Conservation (phyloP, 345 rosid species). For the Kernera saxatilis region DNA sequence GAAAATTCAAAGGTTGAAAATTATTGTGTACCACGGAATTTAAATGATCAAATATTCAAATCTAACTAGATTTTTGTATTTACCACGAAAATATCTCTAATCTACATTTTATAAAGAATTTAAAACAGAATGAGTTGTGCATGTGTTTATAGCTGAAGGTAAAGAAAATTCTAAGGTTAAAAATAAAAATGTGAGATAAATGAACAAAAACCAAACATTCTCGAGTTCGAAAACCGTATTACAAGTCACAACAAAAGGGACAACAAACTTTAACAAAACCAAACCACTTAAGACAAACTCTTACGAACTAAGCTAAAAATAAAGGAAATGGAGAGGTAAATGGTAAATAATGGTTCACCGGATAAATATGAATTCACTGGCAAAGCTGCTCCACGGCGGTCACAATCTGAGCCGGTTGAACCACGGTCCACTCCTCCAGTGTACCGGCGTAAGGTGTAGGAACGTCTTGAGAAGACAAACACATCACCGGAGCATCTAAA, state of each 20-base stretch:
- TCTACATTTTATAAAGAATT: not conserved
- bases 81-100: not conserved
- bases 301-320: not conserved
- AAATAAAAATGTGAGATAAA: not conserved
- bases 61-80: not conserved
- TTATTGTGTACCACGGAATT: not conserved
- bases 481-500: slow-evolving; percentile 86
- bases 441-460: slow-evolving; percentile 93
- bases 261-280: slow-evolving; percentile 5
- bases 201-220: not conserved
- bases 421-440: slow-evolving; percentile 86
- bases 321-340: not conserved
- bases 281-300: slow-evolving; percentile 10
- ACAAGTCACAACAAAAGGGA: not conserved
- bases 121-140: not conserved
- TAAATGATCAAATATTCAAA: not conserved
- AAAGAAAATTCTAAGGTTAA: not conserved
- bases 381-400: slow-evolving; percentile 92
- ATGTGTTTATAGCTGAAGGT: not conserved
- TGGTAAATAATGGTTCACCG: slow-evolving; percentile 6
- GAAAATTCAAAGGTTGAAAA: not conserved
- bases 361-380: slow-evolving; percentile 37
- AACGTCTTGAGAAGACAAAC: slow-evolving; percentile 95
- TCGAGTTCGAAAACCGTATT: slow-evolving; percentile 7
- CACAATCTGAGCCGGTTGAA: slow-evolving; percentile 92